Percentiles rank a stretch among this genome's conserved stretches.
phyloP scores from a whole-genome alignment of 2,329 filamentous ascomycete species.

The Diaporthe sp. region DNA sequence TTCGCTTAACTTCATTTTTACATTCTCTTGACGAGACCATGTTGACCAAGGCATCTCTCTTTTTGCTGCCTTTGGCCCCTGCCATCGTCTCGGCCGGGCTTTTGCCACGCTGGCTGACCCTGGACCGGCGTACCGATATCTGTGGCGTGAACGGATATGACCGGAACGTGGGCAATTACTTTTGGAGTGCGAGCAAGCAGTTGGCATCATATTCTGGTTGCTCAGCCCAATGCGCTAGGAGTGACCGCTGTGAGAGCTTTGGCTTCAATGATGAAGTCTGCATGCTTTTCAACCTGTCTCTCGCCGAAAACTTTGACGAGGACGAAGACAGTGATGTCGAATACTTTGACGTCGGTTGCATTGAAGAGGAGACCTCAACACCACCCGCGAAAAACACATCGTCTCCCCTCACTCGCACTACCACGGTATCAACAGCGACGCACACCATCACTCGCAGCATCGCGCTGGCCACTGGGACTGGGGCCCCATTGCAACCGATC shows the following conservation, averaged over 20 bases:
- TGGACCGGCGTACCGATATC: constrained; percentile 1
- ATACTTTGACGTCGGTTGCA: constrained; percentile 32
- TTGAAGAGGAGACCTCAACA: neutral
- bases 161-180: constrained; percentile 20
- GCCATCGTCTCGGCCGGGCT: constrained; percentile 8
- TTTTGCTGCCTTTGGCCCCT: constrained; percentile 19
- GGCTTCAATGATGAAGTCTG: constrained; percentile 20
- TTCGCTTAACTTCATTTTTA: neutral
- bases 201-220: constrained; percentile 25
- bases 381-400: neutral
- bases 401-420: neutral
- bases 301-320: constrained; percentile 17
- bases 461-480: constrained; percentile 6
- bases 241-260: constrained; percentile 31
- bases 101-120: neutral
- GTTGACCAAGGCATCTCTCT: constrained; percentile 11
- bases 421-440: neutral
- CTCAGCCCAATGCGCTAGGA: constrained; percentile 13
- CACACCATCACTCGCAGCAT: constrained; percentile 19
- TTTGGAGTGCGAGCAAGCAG: constrained; percentile 21
- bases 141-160: constrained; percentile 21
- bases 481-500: neutral
- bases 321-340: neutral
- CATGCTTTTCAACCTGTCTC: constrained; percentile 27
- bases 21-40: constrained; percentile 19